phyloP scores from a whole-genome alignment of 495 filamentous ascomycete genomes.

The Penicillium canescens region DNA sequence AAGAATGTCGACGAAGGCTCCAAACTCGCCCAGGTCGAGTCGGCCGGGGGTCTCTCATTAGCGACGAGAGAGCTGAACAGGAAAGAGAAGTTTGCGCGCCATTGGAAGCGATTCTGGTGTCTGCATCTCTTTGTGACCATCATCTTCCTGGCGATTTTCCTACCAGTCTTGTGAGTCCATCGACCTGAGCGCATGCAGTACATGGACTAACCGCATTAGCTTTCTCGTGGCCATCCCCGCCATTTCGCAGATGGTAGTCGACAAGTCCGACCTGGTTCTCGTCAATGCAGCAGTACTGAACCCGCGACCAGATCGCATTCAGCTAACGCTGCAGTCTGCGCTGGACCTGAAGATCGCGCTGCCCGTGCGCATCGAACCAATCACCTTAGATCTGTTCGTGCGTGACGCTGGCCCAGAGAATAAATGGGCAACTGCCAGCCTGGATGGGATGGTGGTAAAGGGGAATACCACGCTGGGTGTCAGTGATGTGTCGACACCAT shows the following conservation, averaged over 20 bases:
- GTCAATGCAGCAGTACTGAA: conserved; percentile 35
- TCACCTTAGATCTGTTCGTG: conserved; percentile 35
- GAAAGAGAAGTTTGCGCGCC: conserved; percentile 28
- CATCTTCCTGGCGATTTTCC: conserved; percentile 37
- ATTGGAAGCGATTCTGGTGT: conserved; percentile 46
- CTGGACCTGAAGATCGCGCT: conserved; percentile 37
- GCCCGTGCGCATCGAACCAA: conserved; percentile 39
- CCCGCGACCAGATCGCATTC: conserved; percentile 31
- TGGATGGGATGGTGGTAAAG: conserved; percentile 29
- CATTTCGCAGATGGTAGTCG: conserved; percentile 42
- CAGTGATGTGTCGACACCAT: conserved; percentile 17
- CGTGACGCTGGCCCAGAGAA: conserved; percentile 24
- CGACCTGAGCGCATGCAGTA: neutral
- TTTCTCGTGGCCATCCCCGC: conserved; percentile 45
- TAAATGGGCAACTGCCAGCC: conserved; percentile 25
- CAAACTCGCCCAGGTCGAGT: conserved; percentile 32
- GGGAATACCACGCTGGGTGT: conserved; percentile 39
- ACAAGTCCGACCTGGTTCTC: conserved; percentile 39
- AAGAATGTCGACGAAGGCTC: conserved; percentile 13
- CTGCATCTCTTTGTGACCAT: conserved; percentile 31
- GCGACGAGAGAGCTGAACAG: conserved; percentile 27
- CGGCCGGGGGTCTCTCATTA: conserved; percentile 29
- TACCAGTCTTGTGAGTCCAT: conserved; percentile 37
- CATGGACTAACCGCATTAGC: conserved; percentile 18
- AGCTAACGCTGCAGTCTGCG: conserved; percentile 34